Evolutionary conservation across 345 rosid species (phyloP), one percentile per base, ranked within the genome.

Genomic region (Sapria himalayana): DNA sequence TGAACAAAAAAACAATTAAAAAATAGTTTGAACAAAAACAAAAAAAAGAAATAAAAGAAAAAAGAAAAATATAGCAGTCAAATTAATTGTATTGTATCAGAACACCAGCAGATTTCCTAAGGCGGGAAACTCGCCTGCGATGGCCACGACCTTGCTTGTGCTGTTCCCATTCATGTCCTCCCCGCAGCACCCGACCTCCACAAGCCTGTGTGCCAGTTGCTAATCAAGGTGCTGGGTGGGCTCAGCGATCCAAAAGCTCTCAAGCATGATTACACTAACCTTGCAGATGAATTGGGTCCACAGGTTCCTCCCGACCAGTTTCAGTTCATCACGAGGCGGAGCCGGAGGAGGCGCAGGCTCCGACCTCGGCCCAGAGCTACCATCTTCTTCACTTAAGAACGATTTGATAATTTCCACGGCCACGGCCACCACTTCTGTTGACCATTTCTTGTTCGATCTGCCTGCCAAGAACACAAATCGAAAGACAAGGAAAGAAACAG

Each of bases 161-260:
- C 41, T 82, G 84, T 44, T 82, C 98, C 98, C 98, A 89, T 35
- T 89, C 95, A 15, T 79, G 75, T 17, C 61, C 76, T 56, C 98
- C 98, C 67, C 95, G 67, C 29, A 89, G 92, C 21, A 82, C 69
- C 45, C 65, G 70, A 59, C 79, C 65, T 10, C 94, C 93, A 25
- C 98, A 89, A 44, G 91, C 92, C 95, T 82, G 45, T 19, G n/a
- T n/a, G n/a, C n/a, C n/a, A n/a, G n/a, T n/a, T n/a, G n/a, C n/a
- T n/a, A n/a, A n/a, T n/a, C n/a, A n/a, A n/a, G n/a, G n/a, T n/a
- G n/a, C n/a, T n/a, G n/a, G n/a, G n/a, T n/a, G n/a, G n/a, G n/a
- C n/a, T n/a, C n/a, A n/a, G n/a, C n/a, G n/a, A n/a, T n/a, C n/a
- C n/a, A n/a, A n/a, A 6, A 25, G 1, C 9, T 8, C 29, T 23